These are phyloP conservation scores for Cladosporium velox DNA, from an alignment of 2,329 filamentous ascomycete genomes.

Conservation along the genomic window DNA sequence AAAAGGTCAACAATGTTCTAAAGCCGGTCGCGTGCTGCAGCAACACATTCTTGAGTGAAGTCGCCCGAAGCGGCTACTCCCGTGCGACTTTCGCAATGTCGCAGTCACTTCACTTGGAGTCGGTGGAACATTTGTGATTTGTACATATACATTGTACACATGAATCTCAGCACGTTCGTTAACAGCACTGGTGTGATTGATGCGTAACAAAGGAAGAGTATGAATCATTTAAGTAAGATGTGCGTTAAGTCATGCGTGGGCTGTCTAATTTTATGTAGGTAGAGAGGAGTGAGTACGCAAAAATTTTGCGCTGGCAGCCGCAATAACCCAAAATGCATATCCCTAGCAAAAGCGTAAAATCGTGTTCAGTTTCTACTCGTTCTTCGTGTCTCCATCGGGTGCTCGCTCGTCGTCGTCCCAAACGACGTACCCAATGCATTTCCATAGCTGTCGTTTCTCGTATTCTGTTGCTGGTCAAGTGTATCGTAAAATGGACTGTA, in stretches of 20 bases:
- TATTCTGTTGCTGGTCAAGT: slow-evolving; percentile 30
- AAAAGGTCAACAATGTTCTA: slow-evolving; percentile 27
- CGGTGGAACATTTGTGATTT: neutral
- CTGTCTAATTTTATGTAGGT: neutral
- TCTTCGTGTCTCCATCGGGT: slow-evolving; percentile 35
- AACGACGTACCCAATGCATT: slow-evolving; percentile 17
- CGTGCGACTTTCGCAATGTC: neutral
- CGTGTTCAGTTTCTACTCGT: slow-evolving; percentile 26
- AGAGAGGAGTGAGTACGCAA: neutral
- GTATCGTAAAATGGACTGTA: slow-evolving; percentile 62
- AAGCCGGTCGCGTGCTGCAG: neutral
- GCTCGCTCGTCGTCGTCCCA: slow-evolving; percentile 31
- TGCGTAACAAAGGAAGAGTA: too few species aligned
- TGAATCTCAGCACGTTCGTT: neutral
- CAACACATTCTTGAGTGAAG: slow-evolving; percentile 20
- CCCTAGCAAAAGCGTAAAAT: neutral
- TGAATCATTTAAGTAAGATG: neutral
- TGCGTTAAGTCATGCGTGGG: neutral
- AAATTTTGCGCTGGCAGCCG: neutral
- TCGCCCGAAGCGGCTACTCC: slow-evolving; percentile 6
- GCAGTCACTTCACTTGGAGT: neutral
- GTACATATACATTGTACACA: neutral
- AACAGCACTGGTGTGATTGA: neutral
- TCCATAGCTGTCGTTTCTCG: slow-evolving; percentile 17
- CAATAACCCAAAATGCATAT: neutral